phyloP scores from a whole-genome alignment of 148 eudicot species.

The Fallopia convolvulus region DNA sequence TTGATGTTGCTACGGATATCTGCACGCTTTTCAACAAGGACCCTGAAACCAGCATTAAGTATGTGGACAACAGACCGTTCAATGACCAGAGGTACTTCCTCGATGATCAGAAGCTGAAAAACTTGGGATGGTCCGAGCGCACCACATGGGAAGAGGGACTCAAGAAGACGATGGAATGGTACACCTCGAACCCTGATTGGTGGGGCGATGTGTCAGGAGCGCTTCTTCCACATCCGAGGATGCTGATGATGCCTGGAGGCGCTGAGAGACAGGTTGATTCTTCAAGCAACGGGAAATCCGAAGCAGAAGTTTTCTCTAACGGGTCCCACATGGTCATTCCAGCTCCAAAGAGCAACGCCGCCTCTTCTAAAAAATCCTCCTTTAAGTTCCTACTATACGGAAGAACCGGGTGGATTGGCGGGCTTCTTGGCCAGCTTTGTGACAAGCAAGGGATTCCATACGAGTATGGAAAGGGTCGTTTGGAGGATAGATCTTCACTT shows the following conservation, averaged over 20 bases:
- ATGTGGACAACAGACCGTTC: conserved; percentile 61
- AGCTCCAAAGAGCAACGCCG: conserved; percentile 19
- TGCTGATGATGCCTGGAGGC: conserved; percentile 50
- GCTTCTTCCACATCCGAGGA: conserved; percentile 44
- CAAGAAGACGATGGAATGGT: conserved; percentile 64
- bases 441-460: conserved; percentile 46
- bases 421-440: conserved; percentile 47
- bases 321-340: conserved; percentile 24
- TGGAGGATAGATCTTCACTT: conserved; percentile 39
- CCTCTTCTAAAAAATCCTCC: conserved; percentile 21
- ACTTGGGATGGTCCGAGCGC: conserved; percentile 56
- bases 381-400: conserved; percentile 56
- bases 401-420: conserved; percentile 61
- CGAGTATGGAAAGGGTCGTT: conserved; percentile 53
- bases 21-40: conserved; percentile 45
- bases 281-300: conserved; percentile 21
- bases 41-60: conserved; percentile 41
- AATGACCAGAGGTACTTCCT: conserved; percentile 71
- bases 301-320: conserved; percentile 12
- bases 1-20: conserved; percentile 55
- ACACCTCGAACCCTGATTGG: conserved; percentile 44
- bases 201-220: conserved; percentile 68
- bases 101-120: conserved; percentile 56
- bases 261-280: conserved; percentile 28
- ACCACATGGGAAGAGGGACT: conserved; percentile 60